phyloP scores from a whole-genome alignment of 805 yeast genomes.

The Candida stauntonica region DNA sequence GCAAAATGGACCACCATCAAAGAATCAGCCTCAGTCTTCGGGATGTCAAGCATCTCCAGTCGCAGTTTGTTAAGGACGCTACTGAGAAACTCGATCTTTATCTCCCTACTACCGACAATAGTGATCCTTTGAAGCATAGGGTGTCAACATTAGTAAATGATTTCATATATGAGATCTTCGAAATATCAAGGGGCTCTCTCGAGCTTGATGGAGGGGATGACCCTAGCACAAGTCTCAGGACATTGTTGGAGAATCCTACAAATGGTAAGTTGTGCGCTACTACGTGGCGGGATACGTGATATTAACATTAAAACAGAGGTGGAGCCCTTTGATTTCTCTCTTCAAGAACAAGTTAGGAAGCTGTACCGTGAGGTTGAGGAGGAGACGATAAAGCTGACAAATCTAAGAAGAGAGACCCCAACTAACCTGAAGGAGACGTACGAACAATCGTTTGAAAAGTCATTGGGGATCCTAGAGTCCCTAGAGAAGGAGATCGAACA shows the following conservation, averaged over 20 bases:
- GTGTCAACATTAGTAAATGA: constrained; percentile 41
- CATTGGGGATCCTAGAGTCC: constrained; percentile 25
- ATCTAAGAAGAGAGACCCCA: constrained; percentile 52
- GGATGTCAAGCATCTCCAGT: constrained; percentile 48
- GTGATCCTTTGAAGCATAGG: constrained; percentile 42
- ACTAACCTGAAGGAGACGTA: constrained; percentile 34
- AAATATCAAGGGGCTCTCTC: constrained; percentile 49
- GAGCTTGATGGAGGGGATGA: constrained; percentile 51
- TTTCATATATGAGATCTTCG: constrained; percentile 51
- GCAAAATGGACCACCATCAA: constrained; percentile 25
- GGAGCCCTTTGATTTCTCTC: constrained; percentile 67
- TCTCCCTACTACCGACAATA: constrained; percentile 36
- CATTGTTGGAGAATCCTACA: constrained; percentile 21
- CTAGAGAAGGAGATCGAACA: constrained; percentile 24
- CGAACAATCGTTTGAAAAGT: constrained; percentile 33
- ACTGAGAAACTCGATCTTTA: constrained; percentile 44
- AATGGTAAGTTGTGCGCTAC: constrained; percentile 14
- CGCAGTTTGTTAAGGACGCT: constrained; percentile 38
- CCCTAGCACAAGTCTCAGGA: constrained; percentile 24
- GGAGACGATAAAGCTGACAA: constrained; percentile 52
- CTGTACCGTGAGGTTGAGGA: constrained; percentile 58
- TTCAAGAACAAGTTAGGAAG: constrained; percentile 56
- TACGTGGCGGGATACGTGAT: too few species aligned
- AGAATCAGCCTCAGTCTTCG: constrained; percentile 46
- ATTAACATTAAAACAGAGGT: constrained; percentile 32